Percentiles rank a stretch among this genome's conserved stretches.
Conservation (phyloP, 192 early-diverging fungal species). For the Polychytrium aggregatum region DNA sequence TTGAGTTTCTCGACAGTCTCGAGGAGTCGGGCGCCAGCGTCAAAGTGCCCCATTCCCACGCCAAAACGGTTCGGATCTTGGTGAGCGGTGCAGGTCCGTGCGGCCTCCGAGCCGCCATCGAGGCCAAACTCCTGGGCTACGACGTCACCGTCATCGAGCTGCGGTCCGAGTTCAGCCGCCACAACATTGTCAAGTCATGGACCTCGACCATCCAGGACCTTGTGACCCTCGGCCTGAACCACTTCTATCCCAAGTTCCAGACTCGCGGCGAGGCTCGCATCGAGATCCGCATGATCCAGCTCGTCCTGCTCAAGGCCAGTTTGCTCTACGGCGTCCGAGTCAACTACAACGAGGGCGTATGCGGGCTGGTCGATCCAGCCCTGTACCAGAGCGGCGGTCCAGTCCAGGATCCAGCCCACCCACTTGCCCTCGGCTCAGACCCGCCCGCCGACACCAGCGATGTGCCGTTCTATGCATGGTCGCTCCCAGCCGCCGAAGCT, state of each 20-base stretch:
- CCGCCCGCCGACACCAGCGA: background rate
- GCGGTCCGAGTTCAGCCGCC: slow-evolving; percentile 21
- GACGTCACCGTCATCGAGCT: slow-evolving; percentile 20
- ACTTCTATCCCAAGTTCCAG: slow-evolving; percentile 16
- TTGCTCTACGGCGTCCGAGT: slow-evolving; percentile 22
- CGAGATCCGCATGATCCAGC: slow-evolving; percentile 23
- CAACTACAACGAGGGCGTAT: slow-evolving; percentile 14
- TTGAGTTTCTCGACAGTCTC: too few relatives aligned
- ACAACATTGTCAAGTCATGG: slow-evolving; percentile 37
- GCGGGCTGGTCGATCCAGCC: slow-evolving; percentile 24
- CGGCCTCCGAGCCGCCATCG: slow-evolving; percentile 28
- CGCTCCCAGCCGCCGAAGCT: slow-evolving; percentile 15
- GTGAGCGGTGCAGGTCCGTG: slow-evolving; percentile 33
- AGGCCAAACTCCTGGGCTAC: slow-evolving; percentile 15
- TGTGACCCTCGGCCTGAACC: slow-evolving; percentile 11
- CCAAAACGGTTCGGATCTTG: slow-evolving; percentile 7
- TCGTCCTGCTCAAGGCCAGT: slow-evolving; percentile 20
- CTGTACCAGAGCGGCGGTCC: too few relatives aligned
- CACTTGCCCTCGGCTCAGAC: too few relatives aligned
- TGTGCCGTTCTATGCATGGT: too few relatives aligned
- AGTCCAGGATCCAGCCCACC: too few relatives aligned
- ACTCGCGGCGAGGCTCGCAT: slow-evolving; percentile 19
- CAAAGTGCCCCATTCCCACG: too few relatives aligned
- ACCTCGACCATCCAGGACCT: slow-evolving; percentile 19
- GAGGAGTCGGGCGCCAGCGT: too few relatives aligned